Base-by-base conservation (phyloP, 768 basidiomycete genomes). In the Suillus occidentalis region DNA sequence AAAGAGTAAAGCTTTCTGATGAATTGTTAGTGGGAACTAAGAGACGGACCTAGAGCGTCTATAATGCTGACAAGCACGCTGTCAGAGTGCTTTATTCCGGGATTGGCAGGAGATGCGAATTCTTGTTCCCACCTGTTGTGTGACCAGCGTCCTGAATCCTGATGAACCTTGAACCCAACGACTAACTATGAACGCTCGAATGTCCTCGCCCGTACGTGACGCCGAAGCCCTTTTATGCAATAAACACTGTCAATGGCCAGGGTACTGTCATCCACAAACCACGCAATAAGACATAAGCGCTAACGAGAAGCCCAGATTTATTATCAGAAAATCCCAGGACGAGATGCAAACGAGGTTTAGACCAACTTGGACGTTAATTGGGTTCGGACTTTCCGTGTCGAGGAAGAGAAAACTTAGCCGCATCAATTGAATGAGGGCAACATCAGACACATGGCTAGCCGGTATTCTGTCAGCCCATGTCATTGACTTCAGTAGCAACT, bases 31-130 rank as follows among this genome's bases (percentile, higher is more conserved):
- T 34, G 50, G 60, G 60, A 31, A 71, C 69, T 28, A 59, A 55
- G 53, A 55, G 64, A 68, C 37, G 74, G 74, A 68, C 70, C 63
- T 75, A 70, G 72, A 72, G 76, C 71, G 76, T 68, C 65, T 67
- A 67, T 66, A 67, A 9, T 53, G 67, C 65, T 55, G 53, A 55
- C 53, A 63, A 68, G 67, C 65, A 64, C 68, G 68, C 67, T 53
- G 70, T 56, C 66, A 71, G 73, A 65, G 71, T 50, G 71, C 76
- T 76, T 76, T 76, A 76, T 76, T 67, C 75, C 76, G 73, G 66
- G 66, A 77, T 77, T 77, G 75, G 75, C 71, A 68, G 67, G 56
- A 69, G 72, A 75, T 72, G 67, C 68, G 71, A 75, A 64, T 68
- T 63, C 56, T 63, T 64, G 61, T 75, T 77, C 75, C 75, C 75